These are phyloP conservation scores for Strobilomyces dryophilus DNA, from an alignment of 768 basidiomycete species.

Conservation along the genomic window DNA sequence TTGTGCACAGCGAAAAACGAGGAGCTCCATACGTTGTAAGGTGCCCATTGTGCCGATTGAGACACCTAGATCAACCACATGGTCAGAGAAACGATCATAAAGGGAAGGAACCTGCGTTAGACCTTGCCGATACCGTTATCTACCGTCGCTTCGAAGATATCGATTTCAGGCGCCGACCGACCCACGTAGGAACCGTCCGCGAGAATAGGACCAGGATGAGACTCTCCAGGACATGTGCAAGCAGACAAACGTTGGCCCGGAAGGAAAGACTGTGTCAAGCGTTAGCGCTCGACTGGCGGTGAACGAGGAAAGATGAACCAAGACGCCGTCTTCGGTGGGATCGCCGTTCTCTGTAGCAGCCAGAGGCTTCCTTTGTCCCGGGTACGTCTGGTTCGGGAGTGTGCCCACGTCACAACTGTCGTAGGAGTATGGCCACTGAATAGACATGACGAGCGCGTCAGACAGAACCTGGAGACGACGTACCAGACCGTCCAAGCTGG, in stretches of 20 bases:
- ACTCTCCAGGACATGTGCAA: slow-evolving; percentile 56
- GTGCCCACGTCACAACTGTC: slow-evolving; percentile 75
- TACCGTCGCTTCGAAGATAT: slow-evolving; percentile 50
- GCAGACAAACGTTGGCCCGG: slow-evolving; percentile 53
- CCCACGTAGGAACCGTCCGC: slow-evolving; percentile 49
- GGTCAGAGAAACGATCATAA: slow-evolving; percentile 8
- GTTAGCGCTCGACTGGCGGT: slow-evolving; percentile 1
- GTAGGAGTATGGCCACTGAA: slow-evolving; percentile 52
- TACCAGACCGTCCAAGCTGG: slow-evolving; percentile 60
- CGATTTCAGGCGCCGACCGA: slow-evolving; percentile 56
- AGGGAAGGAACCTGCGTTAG: slow-evolving; percentile 5
- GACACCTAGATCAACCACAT: slow-evolving; percentile 38
- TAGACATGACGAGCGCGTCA: not conserved
- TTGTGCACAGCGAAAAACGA: not conserved
- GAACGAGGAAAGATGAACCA: slow-evolving; percentile 15
- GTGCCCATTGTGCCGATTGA: slow-evolving; percentile 48
- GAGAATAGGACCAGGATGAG: slow-evolving; percentile 52
- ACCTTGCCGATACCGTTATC: slow-evolving; percentile 33
- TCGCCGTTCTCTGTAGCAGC: slow-evolving; percentile 41
- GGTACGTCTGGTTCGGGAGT: slow-evolving; percentile 65
- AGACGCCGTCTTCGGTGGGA: slow-evolving; percentile 24
- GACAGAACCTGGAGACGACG: slow-evolving; percentile 18
- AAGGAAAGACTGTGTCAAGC: slow-evolving; percentile 37
- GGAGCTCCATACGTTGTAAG: slow-evolving; percentile 27
- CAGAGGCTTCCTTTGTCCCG: slow-evolving; percentile 40